Evolutionary conservation across 768 basidiomycete genomes (phyloP), one percentile per base, ranked within the genome.

Genomic region (Tylopilus plumbeoviolaceoides): DNA sequence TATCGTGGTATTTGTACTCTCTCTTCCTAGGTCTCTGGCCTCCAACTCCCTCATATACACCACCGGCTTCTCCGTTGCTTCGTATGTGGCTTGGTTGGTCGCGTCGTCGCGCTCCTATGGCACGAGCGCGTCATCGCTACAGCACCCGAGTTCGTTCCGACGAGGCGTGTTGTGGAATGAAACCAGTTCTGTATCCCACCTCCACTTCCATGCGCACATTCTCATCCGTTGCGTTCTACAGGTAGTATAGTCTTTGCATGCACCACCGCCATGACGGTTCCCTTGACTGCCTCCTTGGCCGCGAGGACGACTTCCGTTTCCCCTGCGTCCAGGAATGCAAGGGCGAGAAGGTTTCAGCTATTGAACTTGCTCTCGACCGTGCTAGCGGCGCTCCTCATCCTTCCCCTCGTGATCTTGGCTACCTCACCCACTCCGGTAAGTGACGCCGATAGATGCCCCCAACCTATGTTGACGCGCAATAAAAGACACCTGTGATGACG

Each of bases 211-310:
- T 18, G n/a, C 15, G 2, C 44, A 17, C 36, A 27, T 45, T 50
- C 55, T 53, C 53, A 59, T 48, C 15, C 10, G 14, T 42, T 21
- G 9, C 33, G 33, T 49, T 40, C 27, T 28, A 54, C 53, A 88
- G 85, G 79, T 46, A 77, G 76, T 18, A 27, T 63, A n/a, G 78
- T 81, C 9, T 89, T 89, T 63, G 73, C 82, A 12, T 89, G 87
- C 61, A 76, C 83, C 17, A 82, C 87, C 1, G 72, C 81, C 7
- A 78, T 79, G 54, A 86, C 88, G 5, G 72, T 88, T 17, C 79
- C 84, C 18, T 66, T 89, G 48, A 87, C 86, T 56, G 74, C 81
- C 35, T 80, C 85, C 4, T 66, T 87, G 48, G 77, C 76, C 52
- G 76, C 76, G 25, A 69, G 58, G 14, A 50, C 43, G 7, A n/a